Evolutionary conservation across 1,284 basidiomycete genomes (phyloP), one percentile per base, ranked within the genome.

Genomic region (Meira nashicola): DNA sequence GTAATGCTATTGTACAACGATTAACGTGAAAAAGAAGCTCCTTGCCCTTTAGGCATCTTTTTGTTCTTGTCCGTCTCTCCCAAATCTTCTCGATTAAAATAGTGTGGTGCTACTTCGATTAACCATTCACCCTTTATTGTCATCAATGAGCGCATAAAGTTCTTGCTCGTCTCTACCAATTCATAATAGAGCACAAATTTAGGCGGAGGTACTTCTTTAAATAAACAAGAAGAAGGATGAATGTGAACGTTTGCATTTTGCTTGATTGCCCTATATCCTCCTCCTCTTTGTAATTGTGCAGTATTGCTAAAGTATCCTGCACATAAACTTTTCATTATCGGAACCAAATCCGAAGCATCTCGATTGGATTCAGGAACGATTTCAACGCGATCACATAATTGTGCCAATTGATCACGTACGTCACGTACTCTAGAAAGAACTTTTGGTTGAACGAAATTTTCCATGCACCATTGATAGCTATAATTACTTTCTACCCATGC

Each of bases 401-500:
- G 87, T 0, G 92, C 92, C 14, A 99, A 84, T 80, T 98, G 95
- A 80, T 99, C 95, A 28, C 83, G 78, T 67, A 99, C 94, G 80
- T 99, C 95, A 49, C 95, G 86, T 0, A 95, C 94, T 23, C 95
- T 85, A 66, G 86, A 88, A 12, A 99, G 81, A n/a, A 58, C 57
- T 83, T 98, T 98, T 83, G 90, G 93, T 80, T 98, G 95, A 55
- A 99, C 81, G 80, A 94, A 99, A 75, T 98, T 92, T 76, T 96
- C 66, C 51, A 69, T 47, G 53, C 70, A 73, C 19, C 68, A 76
- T 46, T 50, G 57, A 47, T 63, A 60, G 55, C 89, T 92, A 79
- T 93, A 98, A 73, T 90, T 91, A 40, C 90, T 90, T 71, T 98
- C 93, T 25, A 90, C 90, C 93, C 94, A 99, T 77, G 97, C 92